Percentiles rank a stretch among this genome's conserved stretches.
phyloP scores from a whole-genome alignment of 2,329 filamentous ascomycete species.

The Trichoderma hamatum region DNA sequence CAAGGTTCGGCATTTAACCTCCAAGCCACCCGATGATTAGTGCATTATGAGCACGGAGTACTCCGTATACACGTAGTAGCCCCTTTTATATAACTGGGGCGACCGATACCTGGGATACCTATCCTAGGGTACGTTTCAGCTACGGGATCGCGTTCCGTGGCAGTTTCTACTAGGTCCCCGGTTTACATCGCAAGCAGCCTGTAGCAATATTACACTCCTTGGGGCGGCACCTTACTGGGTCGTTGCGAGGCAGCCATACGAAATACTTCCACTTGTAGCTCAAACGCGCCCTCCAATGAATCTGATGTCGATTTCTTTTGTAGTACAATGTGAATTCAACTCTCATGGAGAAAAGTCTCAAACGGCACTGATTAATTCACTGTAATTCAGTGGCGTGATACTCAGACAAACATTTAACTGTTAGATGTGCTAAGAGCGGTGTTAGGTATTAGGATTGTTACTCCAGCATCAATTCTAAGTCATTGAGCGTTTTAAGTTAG shows the following conservation, averaged over 20 bases:
- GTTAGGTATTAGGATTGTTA: background rate
- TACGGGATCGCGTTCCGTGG: background rate
- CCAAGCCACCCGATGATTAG: background rate
- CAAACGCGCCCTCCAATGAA: background rate
- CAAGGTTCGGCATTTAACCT: background rate
- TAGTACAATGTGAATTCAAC: background rate
- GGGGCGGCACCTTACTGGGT: background rate
- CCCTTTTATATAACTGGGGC: background rate
- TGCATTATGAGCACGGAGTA: background rate
- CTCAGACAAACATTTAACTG: background rate
- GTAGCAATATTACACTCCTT: background rate
- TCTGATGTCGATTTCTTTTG: background rate
- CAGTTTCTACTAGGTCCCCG: background rate
- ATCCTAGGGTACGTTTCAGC: constrained; percentile 10
- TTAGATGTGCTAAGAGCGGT: background rate
- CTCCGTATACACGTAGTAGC: background rate
- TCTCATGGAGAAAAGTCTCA: background rate
- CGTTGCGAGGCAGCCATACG: background rate
- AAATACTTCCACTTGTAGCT: background rate
- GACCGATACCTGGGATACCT: background rate
- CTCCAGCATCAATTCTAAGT: background rate
- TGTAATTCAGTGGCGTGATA: background rate
- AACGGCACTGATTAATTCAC: background rate
- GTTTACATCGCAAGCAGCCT: background rate
- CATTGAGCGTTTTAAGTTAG: background rate